Conservation (phyloP, 169 alveolate species). For the Perkinsus marinus region DNA sequence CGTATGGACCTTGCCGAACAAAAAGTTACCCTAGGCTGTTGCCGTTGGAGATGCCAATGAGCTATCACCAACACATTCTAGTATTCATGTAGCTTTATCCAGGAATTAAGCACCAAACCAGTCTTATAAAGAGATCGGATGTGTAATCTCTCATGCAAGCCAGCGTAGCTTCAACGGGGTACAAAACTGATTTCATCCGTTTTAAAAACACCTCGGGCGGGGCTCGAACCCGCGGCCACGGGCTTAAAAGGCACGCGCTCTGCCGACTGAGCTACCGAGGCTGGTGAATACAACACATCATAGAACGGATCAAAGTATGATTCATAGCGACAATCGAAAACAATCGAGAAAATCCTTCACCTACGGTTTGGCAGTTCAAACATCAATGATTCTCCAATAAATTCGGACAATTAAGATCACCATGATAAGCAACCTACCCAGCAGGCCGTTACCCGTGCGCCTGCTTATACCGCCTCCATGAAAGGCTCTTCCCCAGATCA, state of each 20-base stretch:
- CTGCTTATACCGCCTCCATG: background rate
- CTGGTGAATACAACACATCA: no score
- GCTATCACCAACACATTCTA: background rate
- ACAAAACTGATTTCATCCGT: no score
- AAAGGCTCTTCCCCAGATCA: background rate
- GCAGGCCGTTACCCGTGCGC: background rate
- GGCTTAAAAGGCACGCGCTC: no score
- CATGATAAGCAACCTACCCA: no score
- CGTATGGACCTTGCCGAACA: background rate
- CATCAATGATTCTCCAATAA: no score
- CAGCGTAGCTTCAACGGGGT: background rate
- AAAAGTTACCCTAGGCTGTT: background rate
- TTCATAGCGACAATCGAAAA: no score
- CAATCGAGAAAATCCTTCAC: no score
- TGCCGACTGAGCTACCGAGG: constrained; percentile 81
- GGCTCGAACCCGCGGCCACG: no score
- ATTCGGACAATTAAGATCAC: no score
- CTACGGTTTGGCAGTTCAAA: no score
- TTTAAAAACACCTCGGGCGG: constrained; percentile 25
- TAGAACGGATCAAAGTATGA: no score
- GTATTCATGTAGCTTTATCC: background rate
- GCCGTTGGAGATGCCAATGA: background rate
- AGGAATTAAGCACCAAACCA: background rate
- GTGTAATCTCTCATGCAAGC: background rate
- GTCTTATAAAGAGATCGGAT: background rate